Evolutionary conservation across 1,284 basidiomycete genomes (phyloP), one percentile per base, ranked within the genome.

Genomic region (Sporisorium graminicola): DNA sequence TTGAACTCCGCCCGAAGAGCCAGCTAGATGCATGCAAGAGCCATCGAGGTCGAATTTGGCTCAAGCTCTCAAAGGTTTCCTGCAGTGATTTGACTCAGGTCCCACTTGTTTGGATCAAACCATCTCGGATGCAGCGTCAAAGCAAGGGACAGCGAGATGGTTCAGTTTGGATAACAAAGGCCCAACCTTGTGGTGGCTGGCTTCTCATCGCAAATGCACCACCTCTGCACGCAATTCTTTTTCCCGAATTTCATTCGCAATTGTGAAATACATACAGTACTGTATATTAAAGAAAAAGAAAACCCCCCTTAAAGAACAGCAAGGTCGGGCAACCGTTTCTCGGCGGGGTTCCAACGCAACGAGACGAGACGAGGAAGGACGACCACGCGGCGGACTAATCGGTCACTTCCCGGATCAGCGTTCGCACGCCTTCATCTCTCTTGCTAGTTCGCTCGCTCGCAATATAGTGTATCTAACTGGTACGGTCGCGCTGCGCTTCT

Each of bases 91-190:
- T 43, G 40, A 43, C 8, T 43, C 40, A 20, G 40, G 27, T 26
- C 46, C 46, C 26, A 31, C 18, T 5, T 29, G 18, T 49, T 31
- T 50, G 49, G 49, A 50, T 18, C 49, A 50, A 50, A 50, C 27
- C 49, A 50, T 50, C 49, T 18, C 49, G 29, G 29, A 20, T 50
- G 49, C 49, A 50, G 29, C 27, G 9, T n/a, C 49, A 54, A n/a
- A 40, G 52, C 52, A 54, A 54, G 52, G 52, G 52, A 42, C 26
- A 13, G 1, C 16, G 18, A 26, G 37, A 46, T 46, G 42, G n/a
- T 43, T 44, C 12, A 56, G 54, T 56, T 37, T 53, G 51, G 35
- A 24, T 10, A 9, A 9, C n/a, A 10, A 5, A 53, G 50, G 9
- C n/a, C 50, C 35, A 26, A 29, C 47, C 27, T 24, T 35, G n/a